phyloP scores from a whole-genome alignment of 140 eudicot genomes.

The Erigeron philadelphicus region DNA sequence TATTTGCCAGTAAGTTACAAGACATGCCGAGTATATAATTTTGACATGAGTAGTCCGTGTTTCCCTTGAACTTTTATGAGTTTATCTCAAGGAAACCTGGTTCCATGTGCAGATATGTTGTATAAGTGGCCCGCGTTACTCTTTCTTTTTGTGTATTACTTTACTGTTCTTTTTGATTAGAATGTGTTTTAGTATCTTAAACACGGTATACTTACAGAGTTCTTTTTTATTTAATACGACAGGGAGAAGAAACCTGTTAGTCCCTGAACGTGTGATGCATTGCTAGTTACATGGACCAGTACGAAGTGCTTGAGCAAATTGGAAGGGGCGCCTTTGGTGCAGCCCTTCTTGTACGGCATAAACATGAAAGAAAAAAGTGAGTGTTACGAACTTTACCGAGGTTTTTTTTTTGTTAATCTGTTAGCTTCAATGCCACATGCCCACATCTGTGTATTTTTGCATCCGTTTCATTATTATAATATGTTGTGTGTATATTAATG shows the following conservation, averaged over 20 bases:
- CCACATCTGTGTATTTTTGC: background rate
- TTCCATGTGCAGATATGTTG: slow-evolving; percentile 13
- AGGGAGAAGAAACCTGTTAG: slow-evolving; percentile 20
- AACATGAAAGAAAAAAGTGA: slow-evolving; percentile 92
- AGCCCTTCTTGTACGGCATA: slow-evolving; percentile 91
- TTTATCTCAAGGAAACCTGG: background rate
- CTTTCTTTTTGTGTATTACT: slow-evolving; percentile 5
- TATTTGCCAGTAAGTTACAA: background rate
- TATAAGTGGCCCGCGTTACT: slow-evolving; percentile 15
- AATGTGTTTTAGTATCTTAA: slow-evolving; percentile 11
- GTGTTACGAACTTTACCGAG: slow-evolving; percentile 19
- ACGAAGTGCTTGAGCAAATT: slow-evolving; percentile 91
- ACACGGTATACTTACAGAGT: slow-evolving; percentile 20
- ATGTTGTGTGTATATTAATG: slow-evolving; percentile 18
- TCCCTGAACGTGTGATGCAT: slow-evolving; percentile 26
- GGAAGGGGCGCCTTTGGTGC: slow-evolving; percentile 97
- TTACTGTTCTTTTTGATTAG: slow-evolving; percentile 15
- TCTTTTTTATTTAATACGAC: slow-evolving; percentile 14
- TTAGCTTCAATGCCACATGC: background rate
- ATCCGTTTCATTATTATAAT: slow-evolving; percentile 15
- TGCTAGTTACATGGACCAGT: slow-evolving; percentile 69
- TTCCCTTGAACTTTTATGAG: slow-evolving; percentile 12
- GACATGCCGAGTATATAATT: slow-evolving; percentile 4
- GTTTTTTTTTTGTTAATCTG: background rate
- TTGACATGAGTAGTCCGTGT: background rate